Base-by-base conservation (phyloP, 148 eudicot species). In the Vaccinium vitisidaea region DNA sequence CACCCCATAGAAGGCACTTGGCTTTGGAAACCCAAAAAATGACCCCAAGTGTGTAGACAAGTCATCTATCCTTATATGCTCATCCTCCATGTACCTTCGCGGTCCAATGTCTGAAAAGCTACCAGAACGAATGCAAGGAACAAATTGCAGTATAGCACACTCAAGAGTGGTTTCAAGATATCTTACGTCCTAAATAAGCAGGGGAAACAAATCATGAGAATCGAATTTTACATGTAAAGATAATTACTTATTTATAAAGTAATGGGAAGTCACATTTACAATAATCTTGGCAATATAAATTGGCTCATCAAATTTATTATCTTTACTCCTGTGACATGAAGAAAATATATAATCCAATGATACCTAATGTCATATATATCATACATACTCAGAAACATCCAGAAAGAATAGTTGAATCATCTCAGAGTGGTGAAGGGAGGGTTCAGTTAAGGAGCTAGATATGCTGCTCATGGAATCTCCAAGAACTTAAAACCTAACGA, bases 1-100 rank as follows among this genome's bases (percentile, higher is more conserved):
- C 84, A 92, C 94, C 89, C 94, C 98, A 63, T 92, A 95, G 90
- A 95, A 92, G 83, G 98, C 98, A 89, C 92, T 91, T 14, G 97
- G 97, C 88, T 87, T 93, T 30, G 95, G 96, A 53, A 88, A 92
- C 59, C 23, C 83, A 76, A 91, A 86, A 39, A 87, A 83, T 30
- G 95, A 87, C 14, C 92, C 92, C 83, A 94, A 80, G 69, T 92
- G 92, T 80, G 86, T 30, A 18, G 92, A 89, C 43, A 95, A 92
- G 86, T 95, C 97, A 71, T 95, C 95, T 54, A 95, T 94, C 83
- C 86, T 88, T 84, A 95, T 87, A 83, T 95, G 97, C 78, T 94
- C 94, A 84, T 95, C 98, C 89, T 95, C 98, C 98, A 95, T 94
- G 55, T 49, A 95, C 43, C 90, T 93, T 49, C 98, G 93, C 18